Evolutionary conservation across 2,329 filamentous ascomycete genomes (phyloP).

Genomic region (Alternaria novae-zelandiae): DNA sequence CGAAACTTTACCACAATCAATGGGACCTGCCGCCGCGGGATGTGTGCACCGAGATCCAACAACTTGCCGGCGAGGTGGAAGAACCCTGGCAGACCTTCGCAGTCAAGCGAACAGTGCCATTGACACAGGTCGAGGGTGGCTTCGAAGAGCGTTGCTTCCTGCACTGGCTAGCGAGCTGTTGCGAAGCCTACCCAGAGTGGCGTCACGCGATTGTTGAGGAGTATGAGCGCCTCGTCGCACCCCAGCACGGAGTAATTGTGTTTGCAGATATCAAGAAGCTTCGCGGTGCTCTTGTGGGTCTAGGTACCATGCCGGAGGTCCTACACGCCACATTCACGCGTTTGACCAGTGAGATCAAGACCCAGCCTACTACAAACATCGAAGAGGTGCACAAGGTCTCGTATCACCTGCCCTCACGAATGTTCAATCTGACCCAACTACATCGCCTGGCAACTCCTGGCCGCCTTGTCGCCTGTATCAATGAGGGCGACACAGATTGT

Average conservation of each 20-base stretch:
- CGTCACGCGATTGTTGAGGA: conserved; percentile 7
- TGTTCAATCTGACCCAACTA: conserved; percentile 28
- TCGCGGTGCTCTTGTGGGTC: conserved; percentile 2
- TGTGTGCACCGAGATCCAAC: conserved; percentile 15
- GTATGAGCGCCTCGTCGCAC: neutral
- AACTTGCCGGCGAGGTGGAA: conserved; percentile 15
- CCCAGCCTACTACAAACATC: neutral
- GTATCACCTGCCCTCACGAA: conserved; percentile 22
- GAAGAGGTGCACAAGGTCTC: conserved; percentile 8
- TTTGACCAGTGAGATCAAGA: neutral
- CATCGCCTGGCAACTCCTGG: conserved; percentile 14
- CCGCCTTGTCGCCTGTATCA: conserved; percentile 1
- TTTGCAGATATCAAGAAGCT: conserved; percentile 2
- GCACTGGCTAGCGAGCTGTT: conserved; percentile 15
- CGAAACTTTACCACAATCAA: conserved; percentile 4
- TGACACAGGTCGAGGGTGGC: neutral
- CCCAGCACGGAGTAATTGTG: neutral
- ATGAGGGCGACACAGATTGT: conserved; percentile 7
- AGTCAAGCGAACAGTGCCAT: conserved; percentile 3
- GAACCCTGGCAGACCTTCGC: conserved; percentile 20
- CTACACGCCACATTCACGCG: conserved; percentile 8
- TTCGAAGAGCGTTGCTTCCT: conserved; percentile 8
- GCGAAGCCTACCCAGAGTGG: conserved; percentile 15
- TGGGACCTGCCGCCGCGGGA: conserved; percentile 13
- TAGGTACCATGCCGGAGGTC: conserved; percentile 3